These are phyloP conservation scores for Cladosporium colombiae DNA, from an alignment of 2,329 filamentous ascomycete genomes.

Conservation along the genomic window DNA sequence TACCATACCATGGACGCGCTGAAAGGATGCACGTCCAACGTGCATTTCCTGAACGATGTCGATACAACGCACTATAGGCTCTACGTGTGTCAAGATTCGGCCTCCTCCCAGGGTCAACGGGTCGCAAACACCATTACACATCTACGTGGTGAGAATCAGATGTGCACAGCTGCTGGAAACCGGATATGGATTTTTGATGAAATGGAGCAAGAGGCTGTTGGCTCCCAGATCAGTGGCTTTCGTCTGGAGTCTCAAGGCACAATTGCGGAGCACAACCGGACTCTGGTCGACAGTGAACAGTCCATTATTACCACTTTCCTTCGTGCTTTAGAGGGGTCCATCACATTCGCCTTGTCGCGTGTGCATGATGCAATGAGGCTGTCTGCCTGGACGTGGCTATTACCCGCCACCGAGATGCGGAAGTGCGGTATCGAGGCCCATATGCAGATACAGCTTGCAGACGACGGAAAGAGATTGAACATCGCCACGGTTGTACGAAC, in stretches of 20 bases:
- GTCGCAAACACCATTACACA: constrained; percentile 10
- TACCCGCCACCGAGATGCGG: neutral
- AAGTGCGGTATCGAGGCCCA: neutral
- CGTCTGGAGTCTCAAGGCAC: constrained; percentile 4
- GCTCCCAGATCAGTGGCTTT: neutral
- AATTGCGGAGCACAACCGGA: neutral
- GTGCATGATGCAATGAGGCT: constrained; percentile 13
- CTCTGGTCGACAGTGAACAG: neutral
- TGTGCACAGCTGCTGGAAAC: constrained; percentile 23
- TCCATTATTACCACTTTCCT: constrained; percentile 19
- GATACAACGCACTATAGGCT: neutral
- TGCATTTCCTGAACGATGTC: constrained; percentile 27
- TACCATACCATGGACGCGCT: constrained; percentile 37
- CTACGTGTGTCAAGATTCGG: constrained; percentile 6
- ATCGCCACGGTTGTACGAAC: constrained; percentile 13
- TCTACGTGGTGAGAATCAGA: constrained; percentile 25
- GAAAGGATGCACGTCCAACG: constrained; percentile 38
- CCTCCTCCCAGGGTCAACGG: neutral
- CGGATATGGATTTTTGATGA: constrained; percentile 7
- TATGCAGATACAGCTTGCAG: constrained; percentile 19
- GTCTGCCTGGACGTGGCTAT: constrained; percentile 21
- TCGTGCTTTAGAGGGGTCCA: constrained; percentile 25
- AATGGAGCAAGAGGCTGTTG: neutral
- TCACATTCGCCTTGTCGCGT: constrained; percentile 19
- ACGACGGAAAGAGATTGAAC: constrained; percentile 19